Base-by-base conservation (phyloP, 768 basidiomycete species). In the Tylopilus vinaceipallidus region DNA sequence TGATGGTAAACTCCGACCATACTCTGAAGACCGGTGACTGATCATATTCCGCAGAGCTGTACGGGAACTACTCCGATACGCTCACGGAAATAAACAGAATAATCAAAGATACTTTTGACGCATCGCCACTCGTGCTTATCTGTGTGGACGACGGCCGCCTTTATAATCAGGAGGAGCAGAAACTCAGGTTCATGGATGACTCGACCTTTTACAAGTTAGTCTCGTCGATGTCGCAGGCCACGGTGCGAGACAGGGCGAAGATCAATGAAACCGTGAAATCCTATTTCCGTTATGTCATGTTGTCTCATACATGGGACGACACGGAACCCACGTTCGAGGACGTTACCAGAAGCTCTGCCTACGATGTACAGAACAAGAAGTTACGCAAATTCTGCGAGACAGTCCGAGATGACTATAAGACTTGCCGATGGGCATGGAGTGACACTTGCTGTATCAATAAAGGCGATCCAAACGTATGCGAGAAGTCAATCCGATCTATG, bases 291-390 rank as follows among this genome's bases (percentile, higher is more conserved):
- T 58, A 54, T n/a, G 43, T 57, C 38, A 58, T 57, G 57, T 49
- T 58, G 27, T 58, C 57, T 17, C 57, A 58, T 6, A 54, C 46
- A 6, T 58, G 57, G 57, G 51, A 47, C n/a, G 50, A 16, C 6
- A 16, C 30, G 0, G 57, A 58, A 36, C 55, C 57, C 7, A 33
- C 52, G 1, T 57, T 47, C 26, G 14, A 53, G 4, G 45, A 45
- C 16, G 29, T 56, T 4, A 29, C 49, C 22, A 19, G 20, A 33
- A 44, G 9, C 6, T 40, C 30, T 1, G 42, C 38, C 40, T 47
- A 47, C 16, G 17, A 44, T 5, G n/a, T 14, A 20, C 24, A 11
- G 22, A 57, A 57, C 29, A 11, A 41, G 2, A 58, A 58, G 33
- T 17, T 58, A 11, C 45, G n/a, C 20, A 42, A 27, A 11, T 53